These are phyloP conservation scores for Melastoma candidum DNA, from an alignment of 441 rosid genomes.

Conservation along the genomic window DNA sequence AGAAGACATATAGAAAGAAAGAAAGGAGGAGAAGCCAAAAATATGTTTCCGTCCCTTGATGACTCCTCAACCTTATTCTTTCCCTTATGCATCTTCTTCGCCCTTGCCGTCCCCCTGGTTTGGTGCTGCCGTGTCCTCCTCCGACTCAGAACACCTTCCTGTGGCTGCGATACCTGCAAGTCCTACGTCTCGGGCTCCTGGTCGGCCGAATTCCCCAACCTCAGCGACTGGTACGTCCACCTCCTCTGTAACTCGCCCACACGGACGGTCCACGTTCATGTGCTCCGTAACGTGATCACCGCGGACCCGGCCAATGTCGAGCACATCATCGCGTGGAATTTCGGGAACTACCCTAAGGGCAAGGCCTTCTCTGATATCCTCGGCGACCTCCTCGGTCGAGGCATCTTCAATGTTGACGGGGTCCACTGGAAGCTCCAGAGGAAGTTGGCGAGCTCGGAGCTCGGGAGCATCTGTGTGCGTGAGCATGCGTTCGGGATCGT, in stretches of 20 bases:
- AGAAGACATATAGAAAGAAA: too few species aligned
- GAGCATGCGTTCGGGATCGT: conserved; percentile 40
- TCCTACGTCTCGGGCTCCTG: not conserved
- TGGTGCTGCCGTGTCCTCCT: not conserved
- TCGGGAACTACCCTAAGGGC: conserved; percentile 16
- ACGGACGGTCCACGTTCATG: not conserved
- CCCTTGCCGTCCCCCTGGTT: not conserved
- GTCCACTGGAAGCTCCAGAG: conserved; percentile 13
- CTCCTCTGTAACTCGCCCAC: conserved; percentile 2
- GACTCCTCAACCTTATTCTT: too few species aligned
- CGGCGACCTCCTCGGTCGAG: conserved; percentile 7
- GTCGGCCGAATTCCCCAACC: conserved; percentile 5
- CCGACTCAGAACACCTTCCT: conserved; percentile 1
- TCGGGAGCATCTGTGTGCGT: conserved; percentile 33
- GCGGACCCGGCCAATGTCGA: conserved; percentile 13
- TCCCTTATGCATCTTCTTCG: not conserved
- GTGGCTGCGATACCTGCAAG: conserved; percentile 2
- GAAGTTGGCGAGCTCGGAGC: conserved; percentile 17
- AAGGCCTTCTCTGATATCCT: conserved; percentile 4
- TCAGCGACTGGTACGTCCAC: conserved; percentile 10
- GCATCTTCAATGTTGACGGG: conserved; percentile 9
- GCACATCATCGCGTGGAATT: conserved; percentile 11
- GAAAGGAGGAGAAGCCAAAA: too few species aligned
- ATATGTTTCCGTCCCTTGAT: too few species aligned
- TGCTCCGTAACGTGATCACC: conserved; percentile 8